A percentile compares a stretch with the other conserved stretches of the same genome.
These are phyloP conservation scores for Cytidiella melzeri DNA, from an alignment of 768 basidiomycete genomes.

Conservation along the genomic window DNA sequence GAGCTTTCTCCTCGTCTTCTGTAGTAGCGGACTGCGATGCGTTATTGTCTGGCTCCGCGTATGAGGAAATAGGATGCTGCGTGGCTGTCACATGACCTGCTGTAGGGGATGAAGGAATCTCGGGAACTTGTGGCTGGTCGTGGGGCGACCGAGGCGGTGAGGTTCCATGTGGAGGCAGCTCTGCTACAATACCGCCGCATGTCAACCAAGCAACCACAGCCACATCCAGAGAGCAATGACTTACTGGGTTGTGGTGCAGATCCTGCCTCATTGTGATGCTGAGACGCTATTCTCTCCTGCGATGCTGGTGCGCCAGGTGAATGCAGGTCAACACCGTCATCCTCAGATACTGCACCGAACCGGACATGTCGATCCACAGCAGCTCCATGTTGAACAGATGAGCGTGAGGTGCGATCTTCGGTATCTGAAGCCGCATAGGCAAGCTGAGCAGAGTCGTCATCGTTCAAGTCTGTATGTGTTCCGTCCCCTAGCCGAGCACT, in stretches of 20 bases:
- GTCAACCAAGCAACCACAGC: too few species aligned
- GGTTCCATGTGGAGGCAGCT: too few species aligned
- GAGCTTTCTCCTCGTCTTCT: conserved; percentile 43
- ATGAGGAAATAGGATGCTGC: neutral
- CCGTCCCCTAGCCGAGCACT: conserved; percentile 24
- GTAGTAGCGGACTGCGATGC: neutral
- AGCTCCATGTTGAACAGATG: conserved; percentile 3
- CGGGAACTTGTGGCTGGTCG: too few species aligned
- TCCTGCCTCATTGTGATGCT: neutral
- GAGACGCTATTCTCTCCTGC: too few species aligned
- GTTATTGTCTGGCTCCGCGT: neutral
- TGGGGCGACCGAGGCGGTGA: too few species aligned
- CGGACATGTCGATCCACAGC: conserved; percentile 33
- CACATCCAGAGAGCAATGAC: neutral
- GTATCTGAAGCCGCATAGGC: conserved; percentile 22
- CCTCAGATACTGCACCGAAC: conserved; percentile 37
- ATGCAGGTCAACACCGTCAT: too few species aligned
- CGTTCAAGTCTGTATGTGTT: conserved; percentile 3
- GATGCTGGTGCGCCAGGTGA: too few species aligned
- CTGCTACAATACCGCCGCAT: too few species aligned
- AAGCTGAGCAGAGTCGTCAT: conserved; percentile 20
- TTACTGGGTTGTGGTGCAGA: neutral
- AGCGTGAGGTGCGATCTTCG: conserved; percentile 9
- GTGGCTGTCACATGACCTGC: neutral
- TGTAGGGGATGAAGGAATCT: too few species aligned